Conservation (phyloP, 345 rosid species). For the Passiflora organensis region DNA sequence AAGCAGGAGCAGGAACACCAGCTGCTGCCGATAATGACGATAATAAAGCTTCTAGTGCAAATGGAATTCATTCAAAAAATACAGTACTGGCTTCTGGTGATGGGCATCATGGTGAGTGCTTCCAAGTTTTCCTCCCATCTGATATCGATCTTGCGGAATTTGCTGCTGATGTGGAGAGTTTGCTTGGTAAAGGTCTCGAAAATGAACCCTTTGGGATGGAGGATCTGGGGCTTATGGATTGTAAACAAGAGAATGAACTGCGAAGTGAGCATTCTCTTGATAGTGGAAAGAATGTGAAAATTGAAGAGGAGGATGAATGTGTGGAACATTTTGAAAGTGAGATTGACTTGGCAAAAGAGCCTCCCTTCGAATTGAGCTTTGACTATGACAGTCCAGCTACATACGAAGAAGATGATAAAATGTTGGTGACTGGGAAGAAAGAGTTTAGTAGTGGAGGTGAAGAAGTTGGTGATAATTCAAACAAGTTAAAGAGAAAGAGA, state of each 20-base stretch:
- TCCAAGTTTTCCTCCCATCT: conserved; percentile 60
- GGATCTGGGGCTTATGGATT: conserved; percentile 50
- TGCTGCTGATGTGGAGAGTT: conserved; percentile 78
- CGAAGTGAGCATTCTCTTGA: not conserved
- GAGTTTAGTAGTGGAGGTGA: conserved; percentile 9
- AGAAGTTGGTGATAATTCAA: no score
- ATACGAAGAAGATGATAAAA: conserved; percentile 7
- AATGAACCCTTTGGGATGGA: conserved; percentile 60
- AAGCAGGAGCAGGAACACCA: not conserved
- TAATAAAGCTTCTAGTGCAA: not conserved
- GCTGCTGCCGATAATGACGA: no score
- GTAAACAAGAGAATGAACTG: conserved; percentile 23
- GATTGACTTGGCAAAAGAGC: conserved; percentile 3
- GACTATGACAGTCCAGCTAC: conserved; percentile 12
- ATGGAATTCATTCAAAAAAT: conserved; percentile 17
- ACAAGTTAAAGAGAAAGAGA: conserved; percentile 19
- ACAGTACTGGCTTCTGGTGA: not conserved
- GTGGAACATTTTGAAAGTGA: conserved; percentile 9
- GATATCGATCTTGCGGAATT: conserved; percentile 86
- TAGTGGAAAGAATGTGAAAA: conserved; percentile 10
- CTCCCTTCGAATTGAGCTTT: conserved; percentile 18
- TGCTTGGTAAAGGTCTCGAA: conserved; percentile 71
- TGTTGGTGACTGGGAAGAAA: not conserved
- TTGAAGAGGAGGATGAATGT: conserved; percentile 34
- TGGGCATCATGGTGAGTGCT: conserved; percentile 19